These are phyloP conservation scores for Volutella citrinella DNA, from an alignment of 2,329 filamentous ascomycete genomes.

Conservation along the genomic window DNA sequence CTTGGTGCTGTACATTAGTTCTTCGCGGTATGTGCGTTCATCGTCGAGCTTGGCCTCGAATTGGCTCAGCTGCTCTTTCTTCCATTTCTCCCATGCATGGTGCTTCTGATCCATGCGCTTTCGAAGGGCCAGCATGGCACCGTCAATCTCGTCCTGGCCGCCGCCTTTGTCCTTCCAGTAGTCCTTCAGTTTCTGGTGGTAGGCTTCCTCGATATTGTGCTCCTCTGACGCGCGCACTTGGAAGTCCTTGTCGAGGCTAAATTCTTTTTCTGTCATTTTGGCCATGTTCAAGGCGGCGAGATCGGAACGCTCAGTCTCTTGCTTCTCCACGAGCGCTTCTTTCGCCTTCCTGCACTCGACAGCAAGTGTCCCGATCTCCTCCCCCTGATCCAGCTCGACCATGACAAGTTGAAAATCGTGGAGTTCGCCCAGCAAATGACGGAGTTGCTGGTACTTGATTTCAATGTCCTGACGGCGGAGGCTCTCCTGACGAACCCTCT, in stretches of 20 bases:
- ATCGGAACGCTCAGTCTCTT: constrained; percentile 31
- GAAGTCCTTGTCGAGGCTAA: constrained; percentile 38
- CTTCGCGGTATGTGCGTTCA: constrained; percentile 36
- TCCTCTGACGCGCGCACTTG: constrained; percentile 39
- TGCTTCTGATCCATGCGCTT: constrained; percentile 41
- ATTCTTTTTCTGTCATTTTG: constrained; percentile 33
- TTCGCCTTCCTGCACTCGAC: constrained; percentile 21
- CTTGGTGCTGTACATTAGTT: constrained; percentile 41
- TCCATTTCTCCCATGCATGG: constrained; percentile 39
- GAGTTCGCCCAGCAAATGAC: constrained; percentile 34
- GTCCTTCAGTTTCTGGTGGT: constrained; percentile 34
- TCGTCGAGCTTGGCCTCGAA: constrained; percentile 37
- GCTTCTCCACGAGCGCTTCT: constrained; percentile 30
- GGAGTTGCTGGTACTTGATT: constrained; percentile 36
- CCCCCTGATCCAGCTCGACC: constrained; percentile 36
- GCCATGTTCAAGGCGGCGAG: constrained; percentile 22
- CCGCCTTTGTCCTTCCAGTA: constrained; percentile 37
- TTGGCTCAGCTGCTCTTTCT: constrained; percentile 36
- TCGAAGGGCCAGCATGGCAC: constrained; percentile 33
- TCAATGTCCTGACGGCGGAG: constrained; percentile 37
- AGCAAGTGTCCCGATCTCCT: constrained; percentile 28
- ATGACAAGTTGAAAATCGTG: constrained; percentile 40
- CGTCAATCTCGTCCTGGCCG: constrained; percentile 29
- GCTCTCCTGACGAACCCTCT: constrained; percentile 38
- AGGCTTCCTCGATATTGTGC: constrained; percentile 41